Percentiles rank a stretch among this genome's conserved stretches.
Evolutionary conservation across 495 filamentous ascomycete species (phyloP).

Genomic region (Sabuloglossum arenarium): DNA sequence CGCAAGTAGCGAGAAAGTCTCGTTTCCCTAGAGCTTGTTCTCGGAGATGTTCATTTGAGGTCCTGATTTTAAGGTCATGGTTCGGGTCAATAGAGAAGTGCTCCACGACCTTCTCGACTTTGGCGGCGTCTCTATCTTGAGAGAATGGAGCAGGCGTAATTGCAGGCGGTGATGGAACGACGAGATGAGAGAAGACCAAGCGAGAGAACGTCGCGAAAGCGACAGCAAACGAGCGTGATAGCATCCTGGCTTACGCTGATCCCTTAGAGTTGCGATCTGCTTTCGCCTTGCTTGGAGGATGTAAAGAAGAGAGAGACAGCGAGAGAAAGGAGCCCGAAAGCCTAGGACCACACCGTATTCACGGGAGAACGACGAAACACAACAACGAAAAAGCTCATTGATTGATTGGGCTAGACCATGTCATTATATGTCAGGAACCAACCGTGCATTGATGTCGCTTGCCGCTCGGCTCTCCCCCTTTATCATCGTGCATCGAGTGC

Average conservation of each 20-base stretch:
- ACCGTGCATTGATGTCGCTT: too few species aligned
- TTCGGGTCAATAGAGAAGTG: not conserved
- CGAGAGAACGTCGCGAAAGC: not conserved
- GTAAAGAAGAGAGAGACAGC: not conserved
- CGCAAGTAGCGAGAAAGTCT: not conserved
- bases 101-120: not conserved
- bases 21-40: not conserved
- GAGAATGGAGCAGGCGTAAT: not conserved
- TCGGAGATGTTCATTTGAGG: not conserved
- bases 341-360: too few species aligned
- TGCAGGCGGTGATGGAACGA: not conserved
- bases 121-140: not conserved
- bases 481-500: too few species aligned
- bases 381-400: too few species aligned
- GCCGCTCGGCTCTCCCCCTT: too few species aligned
- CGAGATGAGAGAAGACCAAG: not conserved
- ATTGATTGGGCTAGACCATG: too few species aligned
- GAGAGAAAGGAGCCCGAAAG: too few species aligned
- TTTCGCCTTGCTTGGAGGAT: too few species aligned
- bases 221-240: not conserved
- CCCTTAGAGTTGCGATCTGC: too few species aligned
- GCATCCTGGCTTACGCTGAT: not conserved
- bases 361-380: too few species aligned
- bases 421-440: too few species aligned
- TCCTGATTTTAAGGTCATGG: not conserved